Percentiles rank a stretch among this genome's conserved stretches.
phyloP scores from a whole-genome alignment of 306 rosid genomes.

The Astragalus glycyphyllos region DNA sequence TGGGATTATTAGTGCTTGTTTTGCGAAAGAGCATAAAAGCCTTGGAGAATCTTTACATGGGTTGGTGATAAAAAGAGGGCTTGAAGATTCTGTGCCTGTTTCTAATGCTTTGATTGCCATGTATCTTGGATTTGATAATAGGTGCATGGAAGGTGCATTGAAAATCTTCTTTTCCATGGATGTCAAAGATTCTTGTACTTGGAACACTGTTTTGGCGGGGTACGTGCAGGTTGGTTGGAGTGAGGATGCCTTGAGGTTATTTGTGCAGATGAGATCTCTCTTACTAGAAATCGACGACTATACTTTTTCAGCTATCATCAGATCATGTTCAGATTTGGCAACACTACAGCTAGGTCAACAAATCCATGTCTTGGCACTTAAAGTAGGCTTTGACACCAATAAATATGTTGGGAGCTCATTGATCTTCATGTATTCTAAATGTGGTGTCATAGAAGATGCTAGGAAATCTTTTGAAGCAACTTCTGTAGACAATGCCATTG shows the following conservation, averaged over 20 bases:
- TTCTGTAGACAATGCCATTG: slow-evolving; percentile 57
- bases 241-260: slow-evolving; percentile 74
- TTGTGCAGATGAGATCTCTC: slow-evolving; percentile 57
- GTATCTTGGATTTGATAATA: slow-evolving; percentile 66
- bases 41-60: slow-evolving; percentile 72
- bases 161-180: slow-evolving; percentile 58
- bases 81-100: slow-evolving; percentile 63
- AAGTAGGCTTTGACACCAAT: slow-evolving; percentile 62
- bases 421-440: slow-evolving; percentile 87
- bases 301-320: slow-evolving; percentile 68
- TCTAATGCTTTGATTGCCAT: slow-evolving; percentile 78
- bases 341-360: slow-evolving; percentile 78
- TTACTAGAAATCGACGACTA: slow-evolving; percentile 69
- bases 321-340: slow-evolving; percentile 80
- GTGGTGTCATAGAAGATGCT: slow-evolving; percentile 87
- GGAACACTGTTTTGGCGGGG: slow-evolving; percentile 85
- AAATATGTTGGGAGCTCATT: slow-evolving; percentile 77
- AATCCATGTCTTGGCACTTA: slow-evolving; percentile 64
- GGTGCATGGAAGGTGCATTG: slow-evolving; percentile 64
- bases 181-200: slow-evolving; percentile 69
- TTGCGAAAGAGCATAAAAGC: slow-evolving; percentile 46
- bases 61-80: slow-evolving; percentile 69
- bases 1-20: slow-evolving; percentile 66
- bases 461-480: slow-evolving; percentile 68
- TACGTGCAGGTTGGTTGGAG: slow-evolving; percentile 70